Conservation (phyloP, 768 basidiomycete species). For the Russula sp. region DNA sequence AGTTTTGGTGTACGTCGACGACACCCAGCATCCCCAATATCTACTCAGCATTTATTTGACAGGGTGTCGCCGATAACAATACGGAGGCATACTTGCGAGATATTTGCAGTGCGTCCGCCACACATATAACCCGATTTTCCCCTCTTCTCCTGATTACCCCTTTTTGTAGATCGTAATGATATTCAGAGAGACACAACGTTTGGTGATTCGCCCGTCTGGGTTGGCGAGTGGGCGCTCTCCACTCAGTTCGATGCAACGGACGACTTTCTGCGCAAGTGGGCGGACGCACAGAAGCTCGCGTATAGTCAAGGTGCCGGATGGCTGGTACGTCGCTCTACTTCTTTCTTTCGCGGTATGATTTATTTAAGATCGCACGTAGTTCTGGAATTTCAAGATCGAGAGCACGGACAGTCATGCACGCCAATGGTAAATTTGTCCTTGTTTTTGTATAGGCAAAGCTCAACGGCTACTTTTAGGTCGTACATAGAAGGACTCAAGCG, state of each 20-base stretch:
- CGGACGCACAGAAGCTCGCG: constrained; percentile 66
- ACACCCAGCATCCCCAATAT: neutral
- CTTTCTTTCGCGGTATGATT: neutral
- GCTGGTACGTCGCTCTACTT: constrained; percentile 43
- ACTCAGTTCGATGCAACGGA: constrained; percentile 61
- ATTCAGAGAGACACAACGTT: constrained; percentile 43
- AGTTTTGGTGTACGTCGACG: constrained; percentile 51
- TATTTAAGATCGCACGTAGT: constrained; percentile 31
- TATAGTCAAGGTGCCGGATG: constrained; percentile 59
- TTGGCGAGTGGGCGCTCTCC: constrained; percentile 56
- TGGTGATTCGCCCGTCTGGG: constrained; percentile 45
- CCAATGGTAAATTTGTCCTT: constrained; percentile 50
- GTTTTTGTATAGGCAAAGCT: neutral
- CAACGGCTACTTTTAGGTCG: constrained; percentile 40
- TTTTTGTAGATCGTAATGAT: constrained; percentile 49
- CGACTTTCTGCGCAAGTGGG: constrained; percentile 59
- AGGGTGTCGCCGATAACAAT: constrained; percentile 68
- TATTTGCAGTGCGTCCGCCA: constrained; percentile 57
- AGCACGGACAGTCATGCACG: constrained; percentile 46
- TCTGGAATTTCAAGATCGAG: constrained; percentile 75
- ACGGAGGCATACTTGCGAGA: constrained; percentile 57
- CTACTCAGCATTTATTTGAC: constrained; percentile 7
- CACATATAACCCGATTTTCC: neutral
- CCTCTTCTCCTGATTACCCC: neutral
- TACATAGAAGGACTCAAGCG: constrained; percentile 54